phyloP scores from a whole-genome alignment of 2,329 filamentous ascomycete species.

The Leptographium wingfieldii region DNA sequence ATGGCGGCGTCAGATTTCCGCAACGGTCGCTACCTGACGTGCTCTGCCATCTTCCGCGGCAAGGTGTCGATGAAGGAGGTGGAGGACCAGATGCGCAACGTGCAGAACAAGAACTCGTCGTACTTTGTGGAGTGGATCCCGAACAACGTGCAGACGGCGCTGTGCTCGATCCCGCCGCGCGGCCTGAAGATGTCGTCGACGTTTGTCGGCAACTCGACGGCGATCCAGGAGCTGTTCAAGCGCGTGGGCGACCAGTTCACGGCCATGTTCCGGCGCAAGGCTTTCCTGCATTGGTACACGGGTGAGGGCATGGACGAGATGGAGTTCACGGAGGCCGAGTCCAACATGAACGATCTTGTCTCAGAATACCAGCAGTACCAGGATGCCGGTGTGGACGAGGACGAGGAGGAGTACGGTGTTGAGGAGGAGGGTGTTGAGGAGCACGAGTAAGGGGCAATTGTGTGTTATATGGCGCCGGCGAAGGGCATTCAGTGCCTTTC shows the following conservation, averaged over 20 bases:
- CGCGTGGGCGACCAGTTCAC: constrained; percentile 99
- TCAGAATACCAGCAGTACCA: constrained; percentile 99
- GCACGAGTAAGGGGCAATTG: constrained; percentile 18
- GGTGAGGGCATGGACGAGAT: constrained; percentile 99
- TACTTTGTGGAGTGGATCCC: constrained; percentile 99
- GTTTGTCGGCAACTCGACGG: constrained; percentile 98
- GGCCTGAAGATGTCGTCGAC: constrained; percentile 99
- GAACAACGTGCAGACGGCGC: constrained; percentile 99
- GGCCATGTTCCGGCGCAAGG: constrained; percentile 99
- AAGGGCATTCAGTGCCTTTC: not conserved
- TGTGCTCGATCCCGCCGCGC: constrained; percentile 96
- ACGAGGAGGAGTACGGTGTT: constrained; percentile 91
- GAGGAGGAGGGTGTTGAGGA: constrained; percentile 66
- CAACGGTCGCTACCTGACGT: constrained; percentile 98
- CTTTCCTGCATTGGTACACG: constrained; percentile 99
- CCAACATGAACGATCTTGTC: constrained; percentile 99
- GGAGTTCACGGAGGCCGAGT: constrained; percentile 99
- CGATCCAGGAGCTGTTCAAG: constrained; percentile 99
- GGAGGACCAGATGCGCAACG: constrained; percentile 99
- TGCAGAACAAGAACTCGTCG: constrained; percentile 98
- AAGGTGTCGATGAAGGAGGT: constrained; percentile 99
- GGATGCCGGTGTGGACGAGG: constrained; percentile 94
- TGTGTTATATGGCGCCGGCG: not conserved
- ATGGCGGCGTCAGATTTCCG: constrained; percentile 99
- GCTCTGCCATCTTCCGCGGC: constrained; percentile 99